phyloP scores from a whole-genome alignment of 805 yeast species.

The Candida corydali region DNA sequence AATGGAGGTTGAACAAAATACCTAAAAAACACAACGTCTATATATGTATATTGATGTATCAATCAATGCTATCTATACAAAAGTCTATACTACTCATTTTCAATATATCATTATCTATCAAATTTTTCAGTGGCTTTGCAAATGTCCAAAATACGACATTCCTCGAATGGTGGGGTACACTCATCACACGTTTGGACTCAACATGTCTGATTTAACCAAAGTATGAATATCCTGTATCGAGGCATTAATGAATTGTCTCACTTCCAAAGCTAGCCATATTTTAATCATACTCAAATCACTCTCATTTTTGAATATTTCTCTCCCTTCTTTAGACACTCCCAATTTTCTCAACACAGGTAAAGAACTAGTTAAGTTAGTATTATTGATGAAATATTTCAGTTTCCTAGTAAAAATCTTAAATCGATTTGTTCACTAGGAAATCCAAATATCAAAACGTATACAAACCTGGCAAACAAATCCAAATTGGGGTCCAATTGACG shows the following conservation, averaged over 20 bases:
- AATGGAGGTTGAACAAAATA: no score
- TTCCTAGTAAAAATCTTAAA: slow-evolving; percentile 2
- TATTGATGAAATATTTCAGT: background rate
- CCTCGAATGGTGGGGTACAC: background rate
- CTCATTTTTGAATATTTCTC: slow-evolving; percentile 49
- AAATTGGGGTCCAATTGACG: slow-evolving; percentile 88
- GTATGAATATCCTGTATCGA: slow-evolving; percentile 65
- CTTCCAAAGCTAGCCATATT: slow-evolving; percentile 88
- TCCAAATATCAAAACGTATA: slow-evolving; percentile 45
- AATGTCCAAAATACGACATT: background rate
- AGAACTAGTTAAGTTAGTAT: slow-evolving; percentile 47
- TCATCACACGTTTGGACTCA: slow-evolving; percentile 37
- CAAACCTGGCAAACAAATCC: slow-evolving; percentile 94
- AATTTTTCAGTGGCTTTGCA: background rate
- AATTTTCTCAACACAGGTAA: slow-evolving; percentile 81
- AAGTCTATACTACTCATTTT: no score
- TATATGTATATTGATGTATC: no score
- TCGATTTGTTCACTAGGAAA: slow-evolving; percentile 31
- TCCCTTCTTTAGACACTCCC: slow-evolving; percentile 65
- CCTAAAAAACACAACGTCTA: no score
- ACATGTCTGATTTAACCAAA: slow-evolving; percentile 42
- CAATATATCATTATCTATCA: no score
- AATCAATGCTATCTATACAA: no score
- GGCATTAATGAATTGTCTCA: slow-evolving; percentile 78
- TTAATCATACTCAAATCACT: slow-evolving; percentile 77